These are phyloP conservation scores for Scedosporium boydii DNA, from an alignment of 2,329 filamentous ascomycete species.

Conservation along the genomic window DNA sequence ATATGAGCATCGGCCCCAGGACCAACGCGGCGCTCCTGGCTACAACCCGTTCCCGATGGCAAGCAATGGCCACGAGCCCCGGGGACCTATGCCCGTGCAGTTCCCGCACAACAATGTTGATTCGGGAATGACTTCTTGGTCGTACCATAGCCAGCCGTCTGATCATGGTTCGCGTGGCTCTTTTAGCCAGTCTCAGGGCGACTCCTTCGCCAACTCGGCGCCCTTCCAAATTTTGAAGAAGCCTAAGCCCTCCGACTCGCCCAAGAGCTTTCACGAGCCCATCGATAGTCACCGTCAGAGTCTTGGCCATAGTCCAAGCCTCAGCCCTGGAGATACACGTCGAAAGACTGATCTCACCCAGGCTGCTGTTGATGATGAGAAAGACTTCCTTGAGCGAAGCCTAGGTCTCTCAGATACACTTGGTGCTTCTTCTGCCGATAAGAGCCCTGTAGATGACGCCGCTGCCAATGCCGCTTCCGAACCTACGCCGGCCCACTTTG, in stretches of 20 bases:
- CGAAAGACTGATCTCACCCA: conserved; percentile 26
- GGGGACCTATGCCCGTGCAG: conserved; percentile 16
- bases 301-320: conserved; percentile 29
- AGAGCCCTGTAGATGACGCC: conserved; percentile 2
- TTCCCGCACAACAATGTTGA: conserved; percentile 13
- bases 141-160: conserved; percentile 15
- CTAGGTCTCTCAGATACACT: conserved; percentile 8
- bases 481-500: neutral
- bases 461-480: conserved; percentile 3
- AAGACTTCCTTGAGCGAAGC: conserved; percentile 8
- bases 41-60: conserved; percentile 11
- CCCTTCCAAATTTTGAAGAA: conserved; percentile 40
- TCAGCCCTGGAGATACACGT: conserved; percentile 34
- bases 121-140: conserved; percentile 15
- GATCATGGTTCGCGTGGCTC: conserved; percentile 17
- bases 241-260: conserved; percentile 27
- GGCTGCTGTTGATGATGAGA: conserved; percentile 30
- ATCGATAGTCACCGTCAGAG: conserved; percentile 25
- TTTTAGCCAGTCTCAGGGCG: conserved; percentile 14
- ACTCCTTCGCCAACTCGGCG: conserved; percentile 16
- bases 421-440: conserved; percentile 9
- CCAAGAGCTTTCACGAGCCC: conserved; percentile 24
- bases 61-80: conserved; percentile 5
- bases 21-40: conserved; percentile 12
- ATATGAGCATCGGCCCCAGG: conserved; percentile 13